A percentile compares a stretch with the other conserved stretches of the same genome.
Conservation (phyloP, 345 rosid genomes). For the Populus simonii region DNA sequence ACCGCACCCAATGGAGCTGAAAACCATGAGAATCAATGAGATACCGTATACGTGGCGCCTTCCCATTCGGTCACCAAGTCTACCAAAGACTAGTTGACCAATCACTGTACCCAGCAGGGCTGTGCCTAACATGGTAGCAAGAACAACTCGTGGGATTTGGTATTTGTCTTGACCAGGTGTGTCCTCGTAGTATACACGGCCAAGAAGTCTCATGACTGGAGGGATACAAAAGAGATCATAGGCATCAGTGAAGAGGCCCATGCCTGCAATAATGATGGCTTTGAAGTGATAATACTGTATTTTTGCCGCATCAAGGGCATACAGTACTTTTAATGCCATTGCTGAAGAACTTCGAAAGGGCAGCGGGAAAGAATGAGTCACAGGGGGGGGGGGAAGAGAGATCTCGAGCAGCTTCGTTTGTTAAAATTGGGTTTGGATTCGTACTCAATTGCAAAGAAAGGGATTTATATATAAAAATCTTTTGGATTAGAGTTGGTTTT, state of each 20-base stretch:
- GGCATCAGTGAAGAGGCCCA: constrained; percentile 66
- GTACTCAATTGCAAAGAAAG: too few relatives aligned
- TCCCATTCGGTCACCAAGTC: constrained; percentile 58
- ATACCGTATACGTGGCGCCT: constrained; percentile 61
- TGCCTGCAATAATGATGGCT: constrained; percentile 58
- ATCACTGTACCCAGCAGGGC: constrained; percentile 57
- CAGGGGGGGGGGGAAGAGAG: too few relatives aligned
- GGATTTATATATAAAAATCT: too few relatives aligned
- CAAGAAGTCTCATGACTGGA: constrained; percentile 38
- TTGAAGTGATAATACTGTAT: constrained; percentile 60
- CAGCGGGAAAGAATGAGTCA: background rate
- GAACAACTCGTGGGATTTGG: constrained; percentile 20
- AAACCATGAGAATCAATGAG: constrained; percentile 49
- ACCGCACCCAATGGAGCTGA: constrained; percentile 59
- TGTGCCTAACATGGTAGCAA: constrained; percentile 37
- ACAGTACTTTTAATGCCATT: constrained; percentile 47
- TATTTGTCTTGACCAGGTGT: background rate
- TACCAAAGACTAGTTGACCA: constrained; percentile 62
- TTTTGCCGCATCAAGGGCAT: constrained; percentile 46
- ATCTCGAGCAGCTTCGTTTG: too few relatives aligned
- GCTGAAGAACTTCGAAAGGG: background rate
- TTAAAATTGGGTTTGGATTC: too few relatives aligned
- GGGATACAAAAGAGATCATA: constrained; percentile 67
- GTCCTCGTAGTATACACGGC: constrained; percentile 38
- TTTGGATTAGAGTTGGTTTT: too few relatives aligned